Conservation (phyloP, 108 stramenopile species). For the Bacterosira constricta region DNA sequence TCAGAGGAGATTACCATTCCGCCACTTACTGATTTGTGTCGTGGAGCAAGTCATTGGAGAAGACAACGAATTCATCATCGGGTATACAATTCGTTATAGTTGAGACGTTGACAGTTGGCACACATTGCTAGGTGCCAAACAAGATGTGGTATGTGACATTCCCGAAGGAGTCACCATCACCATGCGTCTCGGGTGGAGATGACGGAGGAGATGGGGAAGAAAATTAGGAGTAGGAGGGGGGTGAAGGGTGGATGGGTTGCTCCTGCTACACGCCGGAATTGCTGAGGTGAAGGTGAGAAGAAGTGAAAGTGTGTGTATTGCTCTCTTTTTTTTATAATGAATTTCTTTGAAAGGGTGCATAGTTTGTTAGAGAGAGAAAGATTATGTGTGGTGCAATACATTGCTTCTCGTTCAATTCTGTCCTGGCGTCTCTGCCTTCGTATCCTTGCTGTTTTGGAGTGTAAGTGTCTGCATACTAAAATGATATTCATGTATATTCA, state of each 20-base stretch:
- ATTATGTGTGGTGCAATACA: too few relatives aligned
- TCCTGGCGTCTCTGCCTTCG: too few relatives aligned
- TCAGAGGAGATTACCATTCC: conserved; percentile 42
- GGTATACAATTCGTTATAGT: conserved; percentile 64
- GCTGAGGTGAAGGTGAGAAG: too few relatives aligned
- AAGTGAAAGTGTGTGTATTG: too few relatives aligned
- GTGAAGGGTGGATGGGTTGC: conserved; percentile 43
- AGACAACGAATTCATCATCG: conserved; percentile 27
- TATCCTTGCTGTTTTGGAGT: too few relatives aligned
- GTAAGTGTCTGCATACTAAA: too few relatives aligned
- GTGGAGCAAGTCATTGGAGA: conserved; percentile 41
- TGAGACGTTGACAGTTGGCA: conserved; percentile 24
- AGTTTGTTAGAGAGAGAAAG: too few relatives aligned
- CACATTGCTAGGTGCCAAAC: conserved; percentile 37
- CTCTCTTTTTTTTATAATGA: too few relatives aligned
- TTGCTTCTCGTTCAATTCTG: too few relatives aligned
- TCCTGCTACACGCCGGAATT: too few relatives aligned
- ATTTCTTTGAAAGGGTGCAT: too few relatives aligned
- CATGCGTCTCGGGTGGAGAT: conserved; percentile 53
- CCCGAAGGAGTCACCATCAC: conserved; percentile 69
- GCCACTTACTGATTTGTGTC: conserved; percentile 65
- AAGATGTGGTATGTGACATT: conserved; percentile 68
- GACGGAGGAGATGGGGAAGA: conserved; percentile 45
- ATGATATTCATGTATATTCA: too few relatives aligned
- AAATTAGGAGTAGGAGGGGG: conserved; percentile 29